Base-by-base conservation (phyloP, 2,329 filamentous ascomycete species). In the Fusarium sp. region DNA sequence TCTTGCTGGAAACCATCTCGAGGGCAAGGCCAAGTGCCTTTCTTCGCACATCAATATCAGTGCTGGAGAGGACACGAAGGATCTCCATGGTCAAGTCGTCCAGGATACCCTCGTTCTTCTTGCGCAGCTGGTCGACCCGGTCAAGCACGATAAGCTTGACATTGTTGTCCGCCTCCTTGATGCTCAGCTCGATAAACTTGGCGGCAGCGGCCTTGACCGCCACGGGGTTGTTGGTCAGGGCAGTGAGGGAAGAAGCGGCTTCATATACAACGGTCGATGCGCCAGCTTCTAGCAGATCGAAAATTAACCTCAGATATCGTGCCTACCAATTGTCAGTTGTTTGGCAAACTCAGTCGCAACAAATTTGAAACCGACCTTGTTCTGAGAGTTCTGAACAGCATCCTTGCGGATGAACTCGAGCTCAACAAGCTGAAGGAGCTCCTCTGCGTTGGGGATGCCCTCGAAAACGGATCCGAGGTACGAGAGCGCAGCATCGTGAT, bases 1-100 rank as follows among this genome's bases (percentile, higher is more conserved):
- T 99, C 83, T 97, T 97, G 87, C 94, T 97, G 0, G 95, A 96
- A 5, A 99, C 93, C 96, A 99, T 98, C 71, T 97, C 94, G 79
- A 99, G 85, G 11, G 94, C 94, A 75, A 99, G 92, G 61, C 88
- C 86, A 27, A 99, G 87, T 14, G 95, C 93, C 81, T 98, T 98
- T 80, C 90, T 90, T 75, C 96, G 90, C 58, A 99, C 96, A 77
- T 98, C 96, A 70, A 99, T 91, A 81, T 99, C 96, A 20, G 96
- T 92, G 78, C 94, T 97, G 11, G 94, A 96, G 33, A 99, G 86
- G 16, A 97, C 96, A 59, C 96, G 92, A 49, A 99, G 85, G 60
- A 98, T 94, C 79, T 99, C 96, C 96, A 99, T 98, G 4, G 92
- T 93, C 53, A 98, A 82, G 76, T 99, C 96, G 77, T 98, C 94